phyloP scores from a whole-genome alignment of 768 basidiomycete species.

The Suillus hirtellus region DNA sequence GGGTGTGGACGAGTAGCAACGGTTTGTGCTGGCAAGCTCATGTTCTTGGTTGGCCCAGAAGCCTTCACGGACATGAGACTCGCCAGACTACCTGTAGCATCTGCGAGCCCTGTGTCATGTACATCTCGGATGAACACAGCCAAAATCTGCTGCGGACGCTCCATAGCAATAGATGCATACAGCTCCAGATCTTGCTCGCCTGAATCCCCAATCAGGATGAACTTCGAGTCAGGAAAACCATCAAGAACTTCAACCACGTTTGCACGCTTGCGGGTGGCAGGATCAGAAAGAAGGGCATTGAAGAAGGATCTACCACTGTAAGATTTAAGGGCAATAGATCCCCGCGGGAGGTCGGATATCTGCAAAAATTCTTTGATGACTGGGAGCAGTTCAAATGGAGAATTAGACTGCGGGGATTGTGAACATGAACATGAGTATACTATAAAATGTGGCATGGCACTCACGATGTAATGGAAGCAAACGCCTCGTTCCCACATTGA shows the following conservation, averaged over 20 bases:
- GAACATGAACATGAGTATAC: conserved; percentile 13
- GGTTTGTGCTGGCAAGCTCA: conserved; percentile 8
- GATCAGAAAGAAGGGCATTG: conserved; percentile 78
- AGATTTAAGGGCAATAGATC: conserved; percentile 80
- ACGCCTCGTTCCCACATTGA: conserved; percentile 70
- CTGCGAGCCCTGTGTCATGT: conserved; percentile 44
- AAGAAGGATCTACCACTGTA: conserved; percentile 85
- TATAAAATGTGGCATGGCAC: conserved; percentile 30
- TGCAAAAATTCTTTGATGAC: conserved; percentile 75
- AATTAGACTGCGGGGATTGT: conserved; percentile 66
- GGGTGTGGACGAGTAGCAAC: neutral
- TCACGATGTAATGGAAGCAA: conserved; percentile 85
- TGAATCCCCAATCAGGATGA: conserved; percentile 87
- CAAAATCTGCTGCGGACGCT: conserved; percentile 67
- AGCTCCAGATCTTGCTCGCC: conserved; percentile 96
- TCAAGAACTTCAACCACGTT: conserved; percentile 79
- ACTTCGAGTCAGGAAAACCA: conserved; percentile 69
- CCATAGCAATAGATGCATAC: conserved; percentile 73
- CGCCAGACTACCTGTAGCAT: conserved; percentile 56
- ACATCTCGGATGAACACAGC: conserved; percentile 87
- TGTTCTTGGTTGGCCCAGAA: conserved; percentile 8
- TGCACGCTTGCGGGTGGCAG: conserved; percentile 79
- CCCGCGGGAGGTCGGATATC: conserved; percentile 66
- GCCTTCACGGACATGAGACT: conserved; percentile 11
- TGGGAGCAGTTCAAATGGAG: conserved; percentile 82